Conservation (phyloP, 1,284 basidiomycete species). For the Ceratobasidium sp. region DNA sequence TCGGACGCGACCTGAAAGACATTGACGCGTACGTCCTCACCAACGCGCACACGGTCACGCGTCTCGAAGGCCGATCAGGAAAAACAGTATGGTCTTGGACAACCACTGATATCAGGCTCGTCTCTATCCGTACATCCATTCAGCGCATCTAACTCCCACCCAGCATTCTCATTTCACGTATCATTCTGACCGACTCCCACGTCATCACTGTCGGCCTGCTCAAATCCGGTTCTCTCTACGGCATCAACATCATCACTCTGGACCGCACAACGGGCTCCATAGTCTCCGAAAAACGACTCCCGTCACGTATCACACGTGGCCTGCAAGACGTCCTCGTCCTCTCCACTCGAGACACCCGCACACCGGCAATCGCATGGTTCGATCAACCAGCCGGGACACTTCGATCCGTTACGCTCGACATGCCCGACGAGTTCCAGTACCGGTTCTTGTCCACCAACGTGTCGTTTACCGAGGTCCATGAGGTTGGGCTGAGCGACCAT, state of each 20-base stretch:
- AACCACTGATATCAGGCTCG: constrained; percentile 67
- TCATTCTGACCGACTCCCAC: constrained; percentile 60
- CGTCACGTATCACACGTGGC: constrained; percentile 58
- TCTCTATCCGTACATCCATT: neutral
- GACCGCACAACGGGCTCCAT: constrained; percentile 63
- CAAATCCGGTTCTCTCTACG: constrained; percentile 65
- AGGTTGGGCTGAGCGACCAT: constrained; percentile 47
- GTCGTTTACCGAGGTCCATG: constrained; percentile 40
- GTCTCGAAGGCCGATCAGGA: constrained; percentile 58
- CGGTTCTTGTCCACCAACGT: constrained; percentile 46
- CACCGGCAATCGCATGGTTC: constrained; percentile 65
- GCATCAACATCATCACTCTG: constrained; percentile 69
- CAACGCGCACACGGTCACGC: constrained; percentile 64
- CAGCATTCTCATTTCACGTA: constrained; percentile 66
- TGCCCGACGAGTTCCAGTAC: constrained; percentile 61
- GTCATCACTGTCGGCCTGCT: constrained; percentile 75
- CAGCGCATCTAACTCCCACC: constrained; percentile 45
- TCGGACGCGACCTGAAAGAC: constrained; percentile 43
- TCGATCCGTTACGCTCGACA: constrained; percentile 57
- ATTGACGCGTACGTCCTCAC: constrained; percentile 61
- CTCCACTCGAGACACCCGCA: constrained; percentile 48
- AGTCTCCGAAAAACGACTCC: constrained; percentile 61
- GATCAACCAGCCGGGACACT: constrained; percentile 59
- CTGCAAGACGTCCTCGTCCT: constrained; percentile 46
- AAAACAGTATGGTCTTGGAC: constrained; percentile 70